Evolutionary conservation across 192 early-diverging fungal genomes (phyloP).

Genomic region (Gamsiella multidivaricata): DNA sequence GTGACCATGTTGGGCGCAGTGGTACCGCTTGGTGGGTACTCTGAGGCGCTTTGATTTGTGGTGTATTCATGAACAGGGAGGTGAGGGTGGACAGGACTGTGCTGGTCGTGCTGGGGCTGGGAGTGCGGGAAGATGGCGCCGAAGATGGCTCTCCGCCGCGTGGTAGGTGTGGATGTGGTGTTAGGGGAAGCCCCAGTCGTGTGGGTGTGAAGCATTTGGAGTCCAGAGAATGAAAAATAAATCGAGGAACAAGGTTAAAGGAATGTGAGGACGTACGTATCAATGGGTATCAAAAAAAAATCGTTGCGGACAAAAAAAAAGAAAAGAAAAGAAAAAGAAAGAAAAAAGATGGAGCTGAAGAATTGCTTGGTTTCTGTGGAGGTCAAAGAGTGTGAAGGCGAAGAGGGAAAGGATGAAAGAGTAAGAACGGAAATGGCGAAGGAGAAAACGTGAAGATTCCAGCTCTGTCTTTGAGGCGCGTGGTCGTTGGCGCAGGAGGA

Average conservation of each 20-base stretch:
- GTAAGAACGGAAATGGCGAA: too few species aligned
- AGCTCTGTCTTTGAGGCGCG: too few species aligned
- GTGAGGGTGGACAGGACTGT: background rate
- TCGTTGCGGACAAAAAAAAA: background rate
- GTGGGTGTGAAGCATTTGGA: background rate
- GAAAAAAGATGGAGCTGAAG: background rate
- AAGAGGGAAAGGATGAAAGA: too few species aligned
- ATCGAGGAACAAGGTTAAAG: background rate
- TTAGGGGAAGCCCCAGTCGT: background rate
- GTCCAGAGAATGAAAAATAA: background rate
- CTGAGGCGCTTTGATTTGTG: too few species aligned
- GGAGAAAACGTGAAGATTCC: too few species aligned
- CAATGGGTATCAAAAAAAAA: too few species aligned
- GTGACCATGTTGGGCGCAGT: too few species aligned
- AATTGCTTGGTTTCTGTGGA: background rate
- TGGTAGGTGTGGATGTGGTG: background rate
- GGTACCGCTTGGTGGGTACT: too few species aligned
- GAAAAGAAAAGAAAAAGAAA: constrained; percentile 1
- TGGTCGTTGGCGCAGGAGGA: too few species aligned
- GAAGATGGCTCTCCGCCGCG: constrained; percentile 9
- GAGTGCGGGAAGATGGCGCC: background rate
- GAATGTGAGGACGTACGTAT: too few species aligned
- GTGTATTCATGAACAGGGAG: background rate
- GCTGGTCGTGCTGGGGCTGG: background rate
- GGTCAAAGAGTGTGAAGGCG: too few species aligned